Conservation (phyloP, 2,329 filamentous ascomycete species). For the Periconia sp. region DNA sequence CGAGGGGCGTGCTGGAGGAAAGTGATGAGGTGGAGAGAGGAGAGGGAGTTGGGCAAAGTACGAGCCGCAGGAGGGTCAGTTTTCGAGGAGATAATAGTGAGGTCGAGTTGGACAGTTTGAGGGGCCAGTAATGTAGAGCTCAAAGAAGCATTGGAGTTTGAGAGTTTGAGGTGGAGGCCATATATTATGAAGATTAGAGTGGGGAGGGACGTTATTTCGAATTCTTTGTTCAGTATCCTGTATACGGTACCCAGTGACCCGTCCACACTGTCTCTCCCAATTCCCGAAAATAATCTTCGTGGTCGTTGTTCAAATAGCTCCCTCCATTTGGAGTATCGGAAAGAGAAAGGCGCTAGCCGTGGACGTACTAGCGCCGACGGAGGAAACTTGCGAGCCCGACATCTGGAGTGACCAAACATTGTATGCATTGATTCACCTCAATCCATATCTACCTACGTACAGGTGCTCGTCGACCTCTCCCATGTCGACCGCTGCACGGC, state of each 20-base stretch:
- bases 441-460: neutral
- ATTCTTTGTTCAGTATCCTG: no score
- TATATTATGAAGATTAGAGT: no score
- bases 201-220: no score
- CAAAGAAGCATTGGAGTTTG: neutral
- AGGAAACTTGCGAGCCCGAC: neutral
- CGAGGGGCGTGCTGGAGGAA: constrained; percentile 17
- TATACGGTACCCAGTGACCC: no score
- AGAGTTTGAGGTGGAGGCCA: no score
- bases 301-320: no score
- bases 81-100: constrained; percentile 16
- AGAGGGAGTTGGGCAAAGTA: constrained; percentile 13
- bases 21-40: constrained; percentile 32
- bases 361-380: neutral
- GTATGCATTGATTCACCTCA: no score
- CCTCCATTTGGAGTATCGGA: no score
- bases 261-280: no score
- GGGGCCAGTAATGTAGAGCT: neutral
- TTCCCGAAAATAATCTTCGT: no score
- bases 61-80: constrained; percentile 20
- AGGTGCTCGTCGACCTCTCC: constrained; percentile 16
- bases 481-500: neutral
- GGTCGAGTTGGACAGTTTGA: constrained; percentile 21
- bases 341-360: neutral
- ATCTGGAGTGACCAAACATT: no score